Base-by-base conservation (phyloP, 2,329 filamentous ascomycete species). In the Remersonia thermophila region DNA sequence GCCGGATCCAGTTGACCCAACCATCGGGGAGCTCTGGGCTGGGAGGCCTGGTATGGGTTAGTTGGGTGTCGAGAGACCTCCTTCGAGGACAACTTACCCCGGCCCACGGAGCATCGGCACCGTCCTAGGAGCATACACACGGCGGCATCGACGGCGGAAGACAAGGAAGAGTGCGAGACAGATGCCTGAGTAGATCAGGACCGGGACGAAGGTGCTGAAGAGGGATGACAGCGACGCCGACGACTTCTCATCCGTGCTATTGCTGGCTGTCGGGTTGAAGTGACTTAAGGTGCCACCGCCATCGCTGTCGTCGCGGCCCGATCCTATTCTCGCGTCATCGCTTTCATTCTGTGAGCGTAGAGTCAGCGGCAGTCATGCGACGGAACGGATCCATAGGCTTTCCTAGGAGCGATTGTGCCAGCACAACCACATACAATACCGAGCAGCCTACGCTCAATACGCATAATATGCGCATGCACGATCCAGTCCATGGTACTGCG, bases 1-100 rank as follows among this genome's bases (percentile, higher is more conserved):
- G 61, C 28, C 56, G 57, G 43, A 83, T 58, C 78, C 78, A 83
- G 48, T 69, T 65, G 51, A 78, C 65, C 34, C 71, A 55, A 30
- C 75, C 74, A n/a, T 53, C 60, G 2, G 73, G 68, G 2, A 76
- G 62, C 12, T 60, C 53, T 1, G 70, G 70, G 33, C 69, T 71
- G 26, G 73, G 70, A 48, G 78, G 69, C 46, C 67, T 69, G 17
- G 13, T n/a, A 17, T 14, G 3, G 35, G 9, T 11, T 31, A 20
- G 25, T 44, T 31, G 38, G 37, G 25, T 14, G 15, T 11, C 9
- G 3, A 11, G 23, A 28, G 11, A 10, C 18, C 13, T 12, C 16
- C 17, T 14, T 11, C 12, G 13, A 15, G 13, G 6, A 5, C 4
- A 15, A 87, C 64, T 46, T 58, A 73, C 69, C 66, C 57, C 30